Evolutionary conservation across 1,139 yeast genomes (phyloP), one percentile per base, ranked within the genome.

Genomic region (Sugiyamaella grinbergsii): DNA sequence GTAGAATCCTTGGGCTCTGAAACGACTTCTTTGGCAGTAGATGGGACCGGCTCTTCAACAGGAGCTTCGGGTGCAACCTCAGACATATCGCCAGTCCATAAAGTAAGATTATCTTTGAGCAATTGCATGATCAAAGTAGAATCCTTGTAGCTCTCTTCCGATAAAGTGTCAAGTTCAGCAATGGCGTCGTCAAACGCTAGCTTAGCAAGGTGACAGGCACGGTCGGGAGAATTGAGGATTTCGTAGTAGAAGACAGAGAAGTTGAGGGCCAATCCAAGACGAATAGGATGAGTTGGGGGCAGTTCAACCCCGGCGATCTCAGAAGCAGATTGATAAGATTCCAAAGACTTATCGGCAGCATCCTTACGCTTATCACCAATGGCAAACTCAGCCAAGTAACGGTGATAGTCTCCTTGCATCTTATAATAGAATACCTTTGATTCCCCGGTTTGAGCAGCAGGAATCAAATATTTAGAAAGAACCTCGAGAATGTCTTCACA

Each of bases 391-490:
- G 98, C 98, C 75, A 93, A 81, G 75, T 93, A 93, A 77, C 98
- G 95, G 80, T 91, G 96, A 80, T 93, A 93, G 74, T 93, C 98
- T 77, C 98, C 98, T 80, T 93, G 91, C 98, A 93, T 93, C 83
- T 93, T 93, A 78, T 88, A 90, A 81, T 93, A 93, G 75, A 93
- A 93, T 55, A 93, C 98, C 80, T 91, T 90, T 48, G 96, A 89
- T 76, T 93, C 98, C 66, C 97, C 98, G 57, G 96, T 82, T 72
- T 86, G 89, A 60, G 98, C 97, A 55, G 93, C 80, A 31, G 96
- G 91, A 66, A 93, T 90, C 73, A 93, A 83, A 72, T 90, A 95
- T 66, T 86, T 80, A 61, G 88, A 84, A 69, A 93, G 81, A 57
- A 93, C 96, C 49, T 83, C 79, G 66, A 93, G 79, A 66, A 93